Percentiles rank a stretch among this genome's conserved stretches.
These are phyloP conservation scores for Corylus heterophylla DNA, from an alignment of 306 rosid species.

Conservation along the genomic window DNA sequence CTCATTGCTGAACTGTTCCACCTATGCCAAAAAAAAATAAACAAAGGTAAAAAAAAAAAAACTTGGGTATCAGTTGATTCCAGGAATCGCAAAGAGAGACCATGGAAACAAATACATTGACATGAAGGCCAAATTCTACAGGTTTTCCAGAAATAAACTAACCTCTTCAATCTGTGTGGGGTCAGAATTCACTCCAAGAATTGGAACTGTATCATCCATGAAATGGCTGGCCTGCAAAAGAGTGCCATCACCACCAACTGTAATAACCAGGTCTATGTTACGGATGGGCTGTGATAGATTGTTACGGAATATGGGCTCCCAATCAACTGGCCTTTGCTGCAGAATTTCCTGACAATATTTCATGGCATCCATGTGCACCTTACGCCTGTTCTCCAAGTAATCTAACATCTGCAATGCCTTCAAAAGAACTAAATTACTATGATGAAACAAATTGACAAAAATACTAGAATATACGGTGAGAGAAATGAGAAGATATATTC, in stretches of 20 bases:
- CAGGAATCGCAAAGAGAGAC: slow-evolving; percentile 16
- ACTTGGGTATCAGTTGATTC: background rate
- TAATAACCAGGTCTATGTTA: slow-evolving; percentile 74
- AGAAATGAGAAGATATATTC: background rate
- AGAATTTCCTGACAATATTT: slow-evolving; percentile 71
- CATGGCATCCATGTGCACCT: slow-evolving; percentile 69
- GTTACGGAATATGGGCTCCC: slow-evolving; percentile 59
- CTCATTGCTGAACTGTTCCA: slow-evolving; percentile 52
- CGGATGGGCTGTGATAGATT: slow-evolving; percentile 57
- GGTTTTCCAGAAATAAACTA: slow-evolving; percentile 4
- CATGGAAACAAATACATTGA: slow-evolving; percentile 14
- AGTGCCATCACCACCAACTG: slow-evolving; percentile 96
- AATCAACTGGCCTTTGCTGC: slow-evolving; percentile 63
- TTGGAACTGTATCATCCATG: slow-evolving; percentile 68
- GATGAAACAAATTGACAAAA: background rate
- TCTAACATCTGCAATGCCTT: slow-evolving; percentile 49
- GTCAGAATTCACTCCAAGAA: slow-evolving; percentile 96
- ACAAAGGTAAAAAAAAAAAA: slow-evolving; percentile 21
- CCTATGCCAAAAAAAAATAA: slow-evolving; percentile 47
- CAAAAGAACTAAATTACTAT: slow-evolving; percentile 18
- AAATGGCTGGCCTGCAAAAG: slow-evolving; percentile 87
- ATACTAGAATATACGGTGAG: background rate
- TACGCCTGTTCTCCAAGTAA: slow-evolving; percentile 61
- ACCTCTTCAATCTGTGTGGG: slow-evolving; percentile 86
- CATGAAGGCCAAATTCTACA: slow-evolving; percentile 13